Evolutionary conservation across 1,284 basidiomycete genomes (phyloP).

Genomic region (Cutaneotrichosporon cutaneum): DNA sequence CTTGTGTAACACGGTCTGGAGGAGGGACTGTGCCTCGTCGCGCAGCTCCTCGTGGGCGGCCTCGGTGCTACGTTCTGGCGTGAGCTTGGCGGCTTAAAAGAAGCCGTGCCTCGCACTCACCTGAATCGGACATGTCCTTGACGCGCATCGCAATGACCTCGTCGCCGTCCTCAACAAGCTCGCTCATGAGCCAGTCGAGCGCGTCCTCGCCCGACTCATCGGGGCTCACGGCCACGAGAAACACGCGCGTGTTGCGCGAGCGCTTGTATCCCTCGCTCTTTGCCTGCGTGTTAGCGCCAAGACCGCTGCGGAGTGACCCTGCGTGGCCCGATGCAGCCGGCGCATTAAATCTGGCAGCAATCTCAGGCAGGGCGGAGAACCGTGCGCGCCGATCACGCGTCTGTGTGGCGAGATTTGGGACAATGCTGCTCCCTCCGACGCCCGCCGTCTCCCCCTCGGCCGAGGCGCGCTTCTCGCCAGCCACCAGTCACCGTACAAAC

Average conservation of each 20-base stretch:
- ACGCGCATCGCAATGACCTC: conserved; percentile 91
- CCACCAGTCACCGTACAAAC: not conserved
- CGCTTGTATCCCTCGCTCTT: conserved; percentile 80
- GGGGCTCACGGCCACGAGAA: conserved; percentile 82
- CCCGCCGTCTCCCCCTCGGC: not conserved
- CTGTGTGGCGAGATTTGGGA: not conserved
- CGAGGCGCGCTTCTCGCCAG: not conserved
- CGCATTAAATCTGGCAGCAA: not conserved
- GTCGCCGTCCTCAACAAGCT: conserved; percentile 86
- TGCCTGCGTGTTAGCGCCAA: conserved; percentile 58
- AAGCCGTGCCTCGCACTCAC: conserved; percentile 52
- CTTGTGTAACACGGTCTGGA: conserved; percentile 77
- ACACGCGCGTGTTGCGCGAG: conserved; percentile 78
- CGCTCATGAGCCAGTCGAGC: conserved; percentile 83
- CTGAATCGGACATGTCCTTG: conserved; percentile 74
- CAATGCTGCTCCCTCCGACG: not conserved
- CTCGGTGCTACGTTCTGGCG: conserved; percentile 61
- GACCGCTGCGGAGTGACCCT: not conserved
- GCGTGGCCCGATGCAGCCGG: too few species aligned
- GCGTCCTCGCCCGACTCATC: conserved; percentile 85
- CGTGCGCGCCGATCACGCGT: not conserved
- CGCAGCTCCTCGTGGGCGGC: conserved; percentile 70
- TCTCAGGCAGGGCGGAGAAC: not conserved
- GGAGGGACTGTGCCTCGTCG: conserved; percentile 81
- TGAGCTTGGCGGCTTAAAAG: conserved; percentile 16